phyloP scores from a whole-genome alignment of 129 eudicot genomes.

The Lactuca saligna region DNA sequence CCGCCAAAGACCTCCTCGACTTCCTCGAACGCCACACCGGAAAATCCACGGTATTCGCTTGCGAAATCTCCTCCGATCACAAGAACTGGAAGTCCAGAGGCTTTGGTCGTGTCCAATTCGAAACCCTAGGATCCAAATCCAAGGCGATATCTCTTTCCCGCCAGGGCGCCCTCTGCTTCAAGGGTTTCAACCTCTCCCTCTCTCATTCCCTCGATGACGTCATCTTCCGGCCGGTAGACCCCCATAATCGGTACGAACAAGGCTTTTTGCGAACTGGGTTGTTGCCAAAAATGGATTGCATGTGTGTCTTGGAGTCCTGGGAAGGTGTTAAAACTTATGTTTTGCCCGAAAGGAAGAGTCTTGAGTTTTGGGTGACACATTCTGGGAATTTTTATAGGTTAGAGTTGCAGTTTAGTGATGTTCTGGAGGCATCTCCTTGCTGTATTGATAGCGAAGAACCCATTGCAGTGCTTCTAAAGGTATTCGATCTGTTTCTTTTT shows the following conservation, averaged over 20 bases:
- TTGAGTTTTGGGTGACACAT: constrained; percentile 56
- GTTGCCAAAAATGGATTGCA: constrained; percentile 36
- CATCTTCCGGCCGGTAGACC: constrained; percentile 55
- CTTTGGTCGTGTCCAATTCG: constrained; percentile 77
- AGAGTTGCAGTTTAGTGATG: constrained; percentile 82
- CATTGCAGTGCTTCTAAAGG: constrained; percentile 79
- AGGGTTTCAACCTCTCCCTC: constrained; percentile 48
- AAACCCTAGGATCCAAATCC: constrained; percentile 52
- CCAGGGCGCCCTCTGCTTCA: constrained; percentile 39
- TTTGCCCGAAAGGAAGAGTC: constrained; percentile 64
- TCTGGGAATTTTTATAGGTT: constrained; percentile 47
- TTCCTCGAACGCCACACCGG: constrained; percentile 64
- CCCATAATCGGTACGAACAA: constrained; percentile 40
- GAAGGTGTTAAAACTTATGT: constrained; percentile 60
- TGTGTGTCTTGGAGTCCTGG: constrained; percentile 75
- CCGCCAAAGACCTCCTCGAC: constrained; percentile 55
- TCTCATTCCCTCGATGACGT: constrained; percentile 59
- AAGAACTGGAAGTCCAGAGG: constrained; percentile 88
- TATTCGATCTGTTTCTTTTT: constrained; percentile 19
- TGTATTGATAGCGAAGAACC: constrained; percentile 35
- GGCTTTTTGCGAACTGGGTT: constrained; percentile 59
- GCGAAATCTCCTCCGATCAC: constrained; percentile 76
- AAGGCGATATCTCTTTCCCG: constrained; percentile 37
- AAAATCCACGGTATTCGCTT: constrained; percentile 55
- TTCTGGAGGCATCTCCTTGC: constrained; percentile 54